A percentile compares a stretch with the other conserved stretches of the same genome.
Conservation (phyloP, 208 protist genomes). For the Leishmania braziliensis region DNA sequence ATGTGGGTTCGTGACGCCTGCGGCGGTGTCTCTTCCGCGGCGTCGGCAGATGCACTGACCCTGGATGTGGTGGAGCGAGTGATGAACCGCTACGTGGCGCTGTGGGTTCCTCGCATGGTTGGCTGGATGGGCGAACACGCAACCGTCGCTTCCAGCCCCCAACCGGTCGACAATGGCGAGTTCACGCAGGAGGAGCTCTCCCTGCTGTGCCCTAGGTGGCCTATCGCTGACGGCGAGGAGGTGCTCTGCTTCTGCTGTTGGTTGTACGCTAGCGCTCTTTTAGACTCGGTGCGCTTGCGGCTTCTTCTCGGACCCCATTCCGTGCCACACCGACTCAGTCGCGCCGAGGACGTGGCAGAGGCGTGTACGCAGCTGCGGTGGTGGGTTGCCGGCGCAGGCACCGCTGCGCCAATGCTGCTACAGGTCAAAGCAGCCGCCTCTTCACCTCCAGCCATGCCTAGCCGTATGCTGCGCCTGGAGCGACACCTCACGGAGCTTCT, state of each 20-base stretch:
- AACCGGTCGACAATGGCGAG: conserved; percentile 8
- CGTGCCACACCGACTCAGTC: conserved; percentile 14
- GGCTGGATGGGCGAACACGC: conserved; percentile 26
- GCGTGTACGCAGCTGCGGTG: conserved; percentile 12
- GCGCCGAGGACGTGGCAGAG: conserved; percentile 7
- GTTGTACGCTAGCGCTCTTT: conserved; percentile 27
- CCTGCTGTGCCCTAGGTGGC: neutral
- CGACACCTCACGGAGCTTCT: conserved; percentile 15
- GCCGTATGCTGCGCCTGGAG: conserved; percentile 25
- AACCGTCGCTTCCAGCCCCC: neutral
- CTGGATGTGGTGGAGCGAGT: conserved; percentile 14
- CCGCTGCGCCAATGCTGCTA: conserved; percentile 1
- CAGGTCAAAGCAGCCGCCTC: conserved; percentile 1
- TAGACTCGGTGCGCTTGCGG: conserved; percentile 24
- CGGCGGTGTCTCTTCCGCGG: neutral
- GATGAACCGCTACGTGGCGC: conserved; percentile 17
- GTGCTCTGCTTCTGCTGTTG: conserved; percentile 23
- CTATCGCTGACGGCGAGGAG: conserved; percentile 17
- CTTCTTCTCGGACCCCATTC: conserved; percentile 10
- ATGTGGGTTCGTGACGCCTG: conserved; percentile 7
- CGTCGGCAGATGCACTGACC: neutral
- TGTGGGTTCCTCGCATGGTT: conserved; percentile 37
- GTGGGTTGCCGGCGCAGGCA: neutral
- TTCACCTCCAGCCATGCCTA: conserved; percentile 8
- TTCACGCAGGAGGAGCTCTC: conserved; percentile 14